A percentile compares a stretch with the other conserved stretches of the same genome.
These are phyloP conservation scores for Coniochaeta sp. DNA, from an alignment of 2,329 filamentous ascomycete genomes.

Conservation along the genomic window DNA sequence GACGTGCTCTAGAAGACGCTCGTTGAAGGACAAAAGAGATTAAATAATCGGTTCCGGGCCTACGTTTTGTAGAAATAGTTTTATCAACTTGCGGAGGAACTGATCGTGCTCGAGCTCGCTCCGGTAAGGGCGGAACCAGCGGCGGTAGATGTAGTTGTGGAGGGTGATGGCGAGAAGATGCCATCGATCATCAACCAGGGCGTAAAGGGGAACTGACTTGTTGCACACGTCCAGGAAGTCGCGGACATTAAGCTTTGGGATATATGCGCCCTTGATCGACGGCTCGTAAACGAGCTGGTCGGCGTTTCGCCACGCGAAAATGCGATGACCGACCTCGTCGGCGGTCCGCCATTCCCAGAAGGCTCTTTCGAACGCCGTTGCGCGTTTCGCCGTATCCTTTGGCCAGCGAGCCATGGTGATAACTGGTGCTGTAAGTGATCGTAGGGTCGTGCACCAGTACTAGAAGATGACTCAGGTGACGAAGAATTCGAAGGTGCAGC, in stretches of 20 bases:
- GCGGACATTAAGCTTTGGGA: not conserved
- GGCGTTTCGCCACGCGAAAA: not conserved
- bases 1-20: not conserved
- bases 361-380: not conserved
- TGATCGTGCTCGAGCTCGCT: slow-evolving; percentile 6
- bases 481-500: not conserved
- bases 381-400: not conserved
- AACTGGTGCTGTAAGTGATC: not conserved
- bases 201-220: slow-evolving; percentile 6
- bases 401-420: not conserved
- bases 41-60: not conserved
- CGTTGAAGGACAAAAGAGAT: not conserved
- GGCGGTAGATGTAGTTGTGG: slow-evolving; percentile 7
- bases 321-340: not conserved
- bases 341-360: not conserved
- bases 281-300: not conserved
- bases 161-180: not conserved
- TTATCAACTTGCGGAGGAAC: slow-evolving; percentile 6
- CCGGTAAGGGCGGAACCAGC: slow-evolving; percentile 7
- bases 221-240: slow-evolving; percentile 5
- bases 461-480: not conserved
- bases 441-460: not conserved
- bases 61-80: not conserved
- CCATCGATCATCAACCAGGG: not conserved
- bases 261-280: not conserved